A percentile compares a stretch with the other conserved stretches of the same genome.
Conservation (phyloP, 495 filamentous ascomycete genomes). For the Symbiotaphrina buchneri region DNA sequence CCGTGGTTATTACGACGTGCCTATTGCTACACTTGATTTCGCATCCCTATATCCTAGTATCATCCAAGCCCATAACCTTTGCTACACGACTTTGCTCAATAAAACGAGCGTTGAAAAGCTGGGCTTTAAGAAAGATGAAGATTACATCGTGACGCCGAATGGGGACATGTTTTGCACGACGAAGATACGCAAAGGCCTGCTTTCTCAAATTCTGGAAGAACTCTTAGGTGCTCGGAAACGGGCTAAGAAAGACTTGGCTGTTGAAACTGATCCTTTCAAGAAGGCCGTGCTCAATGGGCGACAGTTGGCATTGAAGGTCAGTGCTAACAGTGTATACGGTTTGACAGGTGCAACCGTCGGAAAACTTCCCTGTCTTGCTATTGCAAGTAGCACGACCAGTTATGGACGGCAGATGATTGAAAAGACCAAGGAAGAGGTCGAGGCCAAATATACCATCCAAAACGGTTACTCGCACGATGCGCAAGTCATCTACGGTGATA, state of each 20-base stretch:
- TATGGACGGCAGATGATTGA: constrained; percentile 98
- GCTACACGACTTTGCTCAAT: constrained; percentile 86
- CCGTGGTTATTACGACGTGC: constrained; percentile 79
- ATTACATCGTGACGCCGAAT: constrained; percentile 91
- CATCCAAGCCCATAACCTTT: constrained; percentile 96
- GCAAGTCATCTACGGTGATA: constrained; percentile 95
- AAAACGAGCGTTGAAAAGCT: constrained; percentile 56
- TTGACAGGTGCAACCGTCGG: constrained; percentile 89
- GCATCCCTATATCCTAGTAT: constrained; percentile 96
- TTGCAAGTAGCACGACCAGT: constrained; percentile 88
- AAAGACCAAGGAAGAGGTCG: constrained; percentile 83
- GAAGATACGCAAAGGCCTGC: constrained; percentile 74
- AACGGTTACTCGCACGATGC: constrained; percentile 91
- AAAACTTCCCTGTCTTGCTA: constrained; percentile 84
- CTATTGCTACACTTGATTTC: constrained; percentile 95
- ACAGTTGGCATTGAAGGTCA: constrained; percentile 89
- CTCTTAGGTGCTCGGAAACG: constrained; percentile 72
- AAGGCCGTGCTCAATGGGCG: constrained; percentile 95
- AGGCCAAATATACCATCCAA: constrained; percentile 65
- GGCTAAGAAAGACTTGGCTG: constrained; percentile 75
- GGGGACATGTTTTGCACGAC: constrained; percentile 80
- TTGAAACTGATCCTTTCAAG: constrained; percentile 89
- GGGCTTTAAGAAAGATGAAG: constrained; percentile 56
- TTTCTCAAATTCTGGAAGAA: constrained; percentile 91
- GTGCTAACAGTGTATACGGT: constrained; percentile 95